Evolutionary conservation across 2,329 filamentous ascomycete genomes (phyloP).

Genomic region (Penicillium frequentans): DNA sequence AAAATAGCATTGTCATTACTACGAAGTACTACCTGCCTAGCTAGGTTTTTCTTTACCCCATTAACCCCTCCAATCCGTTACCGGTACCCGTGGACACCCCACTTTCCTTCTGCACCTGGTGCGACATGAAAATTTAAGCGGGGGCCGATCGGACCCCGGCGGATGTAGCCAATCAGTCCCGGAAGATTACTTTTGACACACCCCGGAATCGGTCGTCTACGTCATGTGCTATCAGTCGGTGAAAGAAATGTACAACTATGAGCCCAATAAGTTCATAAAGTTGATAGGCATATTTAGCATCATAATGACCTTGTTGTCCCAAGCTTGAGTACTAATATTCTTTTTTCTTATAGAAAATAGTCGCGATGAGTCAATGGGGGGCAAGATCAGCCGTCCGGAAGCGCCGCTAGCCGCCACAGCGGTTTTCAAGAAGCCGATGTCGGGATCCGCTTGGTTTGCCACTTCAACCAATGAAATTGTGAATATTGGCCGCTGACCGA

Average conservation of each 20-base stretch:
- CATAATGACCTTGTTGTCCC: background rate
- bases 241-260: background rate
- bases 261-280: background rate
- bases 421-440: conserved; percentile 19
- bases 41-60: background rate
- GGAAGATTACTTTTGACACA: conserved; percentile 13
- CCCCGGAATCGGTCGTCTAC: conserved; percentile 14
- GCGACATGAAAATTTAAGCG: background rate
- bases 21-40: too few relatives aligned
- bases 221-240: conserved; percentile 12
- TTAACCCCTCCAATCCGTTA: background rate
- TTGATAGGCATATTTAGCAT: background rate
- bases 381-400: conserved; percentile 14
- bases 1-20: background rate
- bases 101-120: background rate
- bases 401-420: conserved; percentile 19
- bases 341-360: background rate
- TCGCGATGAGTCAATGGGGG: background rate
- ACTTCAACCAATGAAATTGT: conserved; percentile 26
- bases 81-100: background rate
- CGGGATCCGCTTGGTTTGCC: conserved; percentile 10
- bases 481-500: conserved; percentile 34
- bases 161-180: conserved; percentile 14
- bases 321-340: background rate
- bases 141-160: conserved; percentile 15